Evolutionary conservation across 2,329 filamentous ascomycete species (phyloP).

Genomic region (Pseudohalonectria lignicola): DNA sequence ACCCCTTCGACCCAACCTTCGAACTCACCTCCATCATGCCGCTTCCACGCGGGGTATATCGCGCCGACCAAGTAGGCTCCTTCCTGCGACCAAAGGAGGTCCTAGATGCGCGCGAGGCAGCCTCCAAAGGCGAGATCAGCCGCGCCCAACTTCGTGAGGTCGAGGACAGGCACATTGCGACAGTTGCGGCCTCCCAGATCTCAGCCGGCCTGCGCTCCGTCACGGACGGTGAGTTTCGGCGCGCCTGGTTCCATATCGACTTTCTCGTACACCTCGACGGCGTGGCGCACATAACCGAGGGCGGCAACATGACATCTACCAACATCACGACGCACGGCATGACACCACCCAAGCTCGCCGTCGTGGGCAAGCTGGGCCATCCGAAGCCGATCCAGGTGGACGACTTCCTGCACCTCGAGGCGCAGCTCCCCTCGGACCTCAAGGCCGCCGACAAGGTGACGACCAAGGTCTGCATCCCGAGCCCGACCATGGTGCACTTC

Average conservation of each 20-base stretch:
- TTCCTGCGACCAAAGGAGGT: slow-evolving; percentile 58
- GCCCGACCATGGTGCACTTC: slow-evolving; percentile 51
- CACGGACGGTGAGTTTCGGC: slow-evolving; percentile 49
- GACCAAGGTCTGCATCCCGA: slow-evolving; percentile 46
- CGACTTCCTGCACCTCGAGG: slow-evolving; percentile 42
- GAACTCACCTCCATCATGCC: slow-evolving; percentile 2
- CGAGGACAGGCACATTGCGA: slow-evolving; percentile 47
- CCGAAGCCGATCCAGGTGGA: slow-evolving; percentile 42
- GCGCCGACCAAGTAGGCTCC: slow-evolving; percentile 67
- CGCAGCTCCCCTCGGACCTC: slow-evolving; percentile 24
- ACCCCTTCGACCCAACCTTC: too few relatives aligned
- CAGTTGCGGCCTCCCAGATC: slow-evolving; percentile 48
- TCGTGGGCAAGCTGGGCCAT: slow-evolving; percentile 42
- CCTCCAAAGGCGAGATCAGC: slow-evolving; percentile 28
- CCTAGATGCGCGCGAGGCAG: slow-evolving; percentile 30
- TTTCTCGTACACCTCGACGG: slow-evolving; percentile 43
- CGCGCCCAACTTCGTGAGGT: slow-evolving; percentile 31
- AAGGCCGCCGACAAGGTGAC: slow-evolving; percentile 20
- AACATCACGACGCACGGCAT: slow-evolving; percentile 34
- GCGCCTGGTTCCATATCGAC: slow-evolving; percentile 45
- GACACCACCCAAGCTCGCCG: slow-evolving; percentile 40
- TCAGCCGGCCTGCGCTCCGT: slow-evolving; percentile 44
- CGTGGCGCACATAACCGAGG: slow-evolving; percentile 28
- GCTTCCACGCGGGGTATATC: slow-evolving; percentile 15
- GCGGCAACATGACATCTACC: slow-evolving; percentile 30